Percentiles rank a stretch among this genome's conserved stretches.
Conservation (phyloP, 1,284 basidiomycete species). For the Inonotus obliquus region DNA sequence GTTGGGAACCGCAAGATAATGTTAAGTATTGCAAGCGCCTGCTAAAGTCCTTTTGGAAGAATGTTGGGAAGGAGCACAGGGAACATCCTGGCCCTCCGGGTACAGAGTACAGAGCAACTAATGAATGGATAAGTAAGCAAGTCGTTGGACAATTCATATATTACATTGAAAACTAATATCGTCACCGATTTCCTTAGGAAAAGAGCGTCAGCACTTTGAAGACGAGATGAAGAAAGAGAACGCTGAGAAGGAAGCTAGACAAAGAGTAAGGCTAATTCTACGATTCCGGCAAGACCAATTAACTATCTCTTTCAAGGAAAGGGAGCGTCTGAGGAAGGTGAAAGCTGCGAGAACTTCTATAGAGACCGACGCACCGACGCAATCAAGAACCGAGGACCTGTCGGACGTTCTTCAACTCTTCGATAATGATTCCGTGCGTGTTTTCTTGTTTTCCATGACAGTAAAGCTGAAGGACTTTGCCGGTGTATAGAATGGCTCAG, state of each 20-base stretch:
- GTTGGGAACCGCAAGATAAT: conserved; percentile 64
- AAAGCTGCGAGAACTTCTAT: background rate
- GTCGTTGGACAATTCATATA: too few species aligned
- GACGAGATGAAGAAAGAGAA: conserved; percentile 33
- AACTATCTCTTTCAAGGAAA: background rate
- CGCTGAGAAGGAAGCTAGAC: conserved; percentile 4
- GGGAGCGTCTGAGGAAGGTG: conserved; percentile 1
- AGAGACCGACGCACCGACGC: conserved; percentile 4
- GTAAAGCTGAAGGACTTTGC: background rate
- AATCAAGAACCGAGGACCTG: background rate
- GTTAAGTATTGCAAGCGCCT: conserved; percentile 49
- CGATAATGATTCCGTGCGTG: background rate
- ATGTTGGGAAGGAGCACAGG: conserved; percentile 50
- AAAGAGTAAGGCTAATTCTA: background rate
- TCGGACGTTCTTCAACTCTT: background rate
- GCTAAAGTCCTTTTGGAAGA: conserved; percentile 55
- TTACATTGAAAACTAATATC: too few species aligned
- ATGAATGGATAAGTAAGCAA: conserved; percentile 47
- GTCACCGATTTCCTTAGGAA: conserved; percentile 29
- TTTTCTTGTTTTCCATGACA: background rate
- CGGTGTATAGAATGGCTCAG: conserved; percentile 5
- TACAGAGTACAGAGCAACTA: conserved; percentile 34
- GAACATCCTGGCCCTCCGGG: conserved; percentile 42
- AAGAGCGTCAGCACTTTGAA: conserved; percentile 41
- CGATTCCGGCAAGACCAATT: background rate